Percentiles rank a stretch among this genome's conserved stretches.
Evolutionary conservation across 1,139 yeast genomes (phyloP).

Genomic region (Torulaspora globosa): DNA sequence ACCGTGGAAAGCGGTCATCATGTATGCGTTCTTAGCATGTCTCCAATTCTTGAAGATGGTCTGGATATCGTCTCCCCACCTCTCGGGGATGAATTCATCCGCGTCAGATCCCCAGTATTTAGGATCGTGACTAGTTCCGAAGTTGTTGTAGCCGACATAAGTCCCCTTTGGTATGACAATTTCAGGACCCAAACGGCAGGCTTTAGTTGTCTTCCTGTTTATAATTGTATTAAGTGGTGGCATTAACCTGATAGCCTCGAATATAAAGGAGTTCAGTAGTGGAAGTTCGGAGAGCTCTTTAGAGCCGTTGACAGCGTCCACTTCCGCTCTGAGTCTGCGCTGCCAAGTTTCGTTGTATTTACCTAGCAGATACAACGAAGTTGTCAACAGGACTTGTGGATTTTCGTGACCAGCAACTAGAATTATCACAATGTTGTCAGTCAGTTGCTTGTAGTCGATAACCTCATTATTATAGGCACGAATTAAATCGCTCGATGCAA

Average conservation of each 20-base stretch:
- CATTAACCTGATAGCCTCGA: slow-evolving; percentile 49
- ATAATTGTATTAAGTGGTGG: slow-evolving; percentile 61
- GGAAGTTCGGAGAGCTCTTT: slow-evolving; percentile 30
- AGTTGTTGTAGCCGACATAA: slow-evolving; percentile 57
- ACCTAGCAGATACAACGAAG: slow-evolving; percentile 47
- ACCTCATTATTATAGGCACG: slow-evolving; percentile 40
- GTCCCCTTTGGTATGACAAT: slow-evolving; percentile 51
- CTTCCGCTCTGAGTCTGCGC: slow-evolving; percentile 38
- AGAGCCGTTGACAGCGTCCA: slow-evolving; percentile 10
- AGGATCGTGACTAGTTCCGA: slow-evolving; percentile 51
- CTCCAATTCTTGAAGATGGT: slow-evolving; percentile 43
- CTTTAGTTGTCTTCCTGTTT: slow-evolving; percentile 45
- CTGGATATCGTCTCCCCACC: slow-evolving; percentile 51
- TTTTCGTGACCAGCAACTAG: slow-evolving; percentile 64
- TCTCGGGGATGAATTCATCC: slow-evolving; percentile 46
- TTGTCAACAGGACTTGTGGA: slow-evolving; percentile 51
- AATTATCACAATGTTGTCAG: slow-evolving; percentile 55
- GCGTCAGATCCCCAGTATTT: slow-evolving; percentile 51
- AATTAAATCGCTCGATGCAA: slow-evolving; percentile 37
- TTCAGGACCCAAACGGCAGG: slow-evolving; percentile 41
- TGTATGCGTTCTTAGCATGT: slow-evolving; percentile 44
- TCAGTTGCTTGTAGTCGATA: slow-evolving; percentile 46
- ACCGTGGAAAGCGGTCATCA: slow-evolving; percentile 57
- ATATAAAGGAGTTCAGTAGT: slow-evolving; percentile 41
- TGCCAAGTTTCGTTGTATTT: slow-evolving; percentile 42